Evolutionary conservation across 768 basidiomycete species (phyloP).

Genomic region (Suillus tomentosus): DNA sequence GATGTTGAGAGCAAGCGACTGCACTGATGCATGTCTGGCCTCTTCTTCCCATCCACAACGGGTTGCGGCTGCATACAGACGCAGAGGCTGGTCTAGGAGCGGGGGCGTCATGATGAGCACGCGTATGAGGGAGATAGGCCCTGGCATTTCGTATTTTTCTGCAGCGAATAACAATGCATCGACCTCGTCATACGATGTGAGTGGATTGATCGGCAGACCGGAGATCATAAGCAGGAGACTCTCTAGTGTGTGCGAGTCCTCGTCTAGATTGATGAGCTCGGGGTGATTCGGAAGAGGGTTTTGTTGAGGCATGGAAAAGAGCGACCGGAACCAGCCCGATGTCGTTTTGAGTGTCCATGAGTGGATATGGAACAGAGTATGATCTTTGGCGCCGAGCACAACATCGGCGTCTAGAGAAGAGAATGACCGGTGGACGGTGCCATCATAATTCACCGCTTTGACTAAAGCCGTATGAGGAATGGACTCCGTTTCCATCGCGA

Average conservation of each 20-base stretch:
- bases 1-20: conserved; percentile 56
- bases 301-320: conserved; percentile 58
- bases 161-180: conserved; percentile 62
- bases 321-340: conserved; percentile 63
- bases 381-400: conserved; percentile 53
- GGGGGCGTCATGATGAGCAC: conserved; percentile 55
- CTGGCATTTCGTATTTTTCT: conserved; percentile 73
- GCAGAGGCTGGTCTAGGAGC: conserved; percentile 51
- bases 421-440: conserved; percentile 46
- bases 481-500: neutral
- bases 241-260: conserved; percentile 57
- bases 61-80: conserved; percentile 55
- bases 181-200: conserved; percentile 53
- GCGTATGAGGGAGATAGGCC: conserved; percentile 60
- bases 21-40: conserved; percentile 52
- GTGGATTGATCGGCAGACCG: conserved; percentile 52
- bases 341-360: conserved; percentile 62
- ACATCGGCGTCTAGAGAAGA: conserved; percentile 56
- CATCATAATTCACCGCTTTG: too few species aligned
- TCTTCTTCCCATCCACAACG: conserved; percentile 63
- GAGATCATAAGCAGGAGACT: conserved; percentile 61
- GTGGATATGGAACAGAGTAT: conserved; percentile 58
- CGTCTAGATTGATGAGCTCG: conserved; percentile 55
- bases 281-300: conserved; percentile 16
- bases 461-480: neutral